Base-by-base conservation (phyloP, 2,329 filamentous ascomycete species). In the Ambrosiella beaveri region DNA sequence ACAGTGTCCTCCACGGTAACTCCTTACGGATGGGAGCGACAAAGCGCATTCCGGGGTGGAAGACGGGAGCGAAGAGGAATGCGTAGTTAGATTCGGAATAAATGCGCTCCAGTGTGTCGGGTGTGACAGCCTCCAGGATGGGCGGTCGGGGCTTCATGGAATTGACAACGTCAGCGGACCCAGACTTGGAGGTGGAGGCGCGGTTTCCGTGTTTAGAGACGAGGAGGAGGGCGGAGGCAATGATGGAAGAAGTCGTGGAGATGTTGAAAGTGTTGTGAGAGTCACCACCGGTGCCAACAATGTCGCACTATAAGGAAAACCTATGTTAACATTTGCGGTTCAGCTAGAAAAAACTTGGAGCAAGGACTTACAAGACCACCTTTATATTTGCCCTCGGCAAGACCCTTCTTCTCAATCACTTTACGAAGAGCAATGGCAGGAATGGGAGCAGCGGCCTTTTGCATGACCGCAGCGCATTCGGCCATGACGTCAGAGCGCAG, bases 221-320 rank as follows among this genome's bases (percentile, higher is more conserved):
- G 65, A 94, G 77, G 40, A 98, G 79, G 36, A 94, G 75, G 3
- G 89, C 82, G 5, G 89, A 94, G 52, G 88, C 88, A 54, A 98
- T 75, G 66, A 98, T 96, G 15, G 89, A 95, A 1, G 93, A 82
- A 6, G 93, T 95, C 3, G 93, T 98, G 64, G 86, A 93, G 68
- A 98, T 91, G 70, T 98, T 98, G 81, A 95, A 98, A 39, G 93
- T 98, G 70, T 95, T 88, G 76, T 97, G 90, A 17, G 86, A 85
- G 73, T 98, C 93, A 66, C 93, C 93, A 63, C 93, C 93, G 7
- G 93, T 98, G 64, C 93, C 93, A 60, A 98, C 93, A 68, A 98
- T 97, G 70, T 98, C 93, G 68, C 90, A 82, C 74, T 81, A 49
- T 5, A 57, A 58, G 38, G 39, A n/a, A 9, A 19, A 27, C 11